phyloP scores from a whole-genome alignment of 2,329 filamentous ascomycete species.

The Beauveria pseudobassiana region DNA sequence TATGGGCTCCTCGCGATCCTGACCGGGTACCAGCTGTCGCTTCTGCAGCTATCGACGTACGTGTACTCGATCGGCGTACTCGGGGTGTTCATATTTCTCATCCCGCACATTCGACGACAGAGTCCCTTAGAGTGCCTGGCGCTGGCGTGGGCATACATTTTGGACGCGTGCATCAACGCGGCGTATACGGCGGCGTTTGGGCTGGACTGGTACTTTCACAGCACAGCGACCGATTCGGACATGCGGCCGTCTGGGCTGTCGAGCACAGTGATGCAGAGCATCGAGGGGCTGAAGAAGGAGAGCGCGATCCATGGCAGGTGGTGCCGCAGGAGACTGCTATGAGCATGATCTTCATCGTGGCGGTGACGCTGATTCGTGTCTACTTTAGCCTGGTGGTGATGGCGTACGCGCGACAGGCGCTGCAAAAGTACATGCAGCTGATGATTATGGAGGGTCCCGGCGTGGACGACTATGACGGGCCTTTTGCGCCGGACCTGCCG shows the following conservation, averaged over 20 bases:
- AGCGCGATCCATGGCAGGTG: slow-evolving; percentile 26
- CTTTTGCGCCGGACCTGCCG: slow-evolving; percentile 60
- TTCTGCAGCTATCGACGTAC: slow-evolving; percentile 84
- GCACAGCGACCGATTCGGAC: slow-evolving; percentile 39
- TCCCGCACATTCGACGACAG: slow-evolving; percentile 73
- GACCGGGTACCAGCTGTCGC: slow-evolving; percentile 76
- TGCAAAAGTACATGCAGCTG: slow-evolving; percentile 55
- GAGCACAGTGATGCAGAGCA: slow-evolving; percentile 24
- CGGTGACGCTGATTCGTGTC: slow-evolving; percentile 66
- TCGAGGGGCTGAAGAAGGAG: slow-evolving; percentile 27
- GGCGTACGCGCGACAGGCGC: slow-evolving; percentile 69
- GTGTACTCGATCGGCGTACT: slow-evolving; percentile 75
- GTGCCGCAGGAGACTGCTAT: slow-evolving; percentile 56
- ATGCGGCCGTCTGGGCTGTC: slow-evolving; percentile 12
- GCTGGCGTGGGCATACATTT: slow-evolving; percentile 76
- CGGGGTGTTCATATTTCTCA: slow-evolving; percentile 58
- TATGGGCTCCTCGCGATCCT: slow-evolving; percentile 86
- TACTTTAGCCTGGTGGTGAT: slow-evolving; percentile 84
- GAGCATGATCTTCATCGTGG: slow-evolving; percentile 68
- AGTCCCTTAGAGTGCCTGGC: slow-evolving; percentile 71
- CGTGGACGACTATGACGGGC: slow-evolving; percentile 49
- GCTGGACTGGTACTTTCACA: slow-evolving; percentile 74
- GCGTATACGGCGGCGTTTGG: slow-evolving; percentile 78
- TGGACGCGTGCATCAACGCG: slow-evolving; percentile 77
- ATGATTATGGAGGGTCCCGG: slow-evolving; percentile 41